A percentile compares a stretch with the other conserved stretches of the same genome.
Evolutionary conservation across 306 rosid genomes (phyloP).

Genomic region (Abrus precatorius): DNA sequence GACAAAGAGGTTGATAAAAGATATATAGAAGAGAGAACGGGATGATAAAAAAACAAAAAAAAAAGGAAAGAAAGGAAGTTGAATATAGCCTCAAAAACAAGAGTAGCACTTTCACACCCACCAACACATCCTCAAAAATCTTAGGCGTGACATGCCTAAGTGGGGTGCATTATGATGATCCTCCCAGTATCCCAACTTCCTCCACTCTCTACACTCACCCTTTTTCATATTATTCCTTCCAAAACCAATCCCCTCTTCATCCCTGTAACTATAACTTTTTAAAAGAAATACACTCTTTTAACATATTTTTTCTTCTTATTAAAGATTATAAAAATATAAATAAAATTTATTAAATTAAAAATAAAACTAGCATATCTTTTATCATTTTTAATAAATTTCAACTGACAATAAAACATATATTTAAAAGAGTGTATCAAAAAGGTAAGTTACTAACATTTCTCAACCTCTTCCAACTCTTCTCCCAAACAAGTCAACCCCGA

Average conservation of each 20-base stretch:
- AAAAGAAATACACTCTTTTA: too few species aligned
- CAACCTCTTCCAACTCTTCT: too few species aligned
- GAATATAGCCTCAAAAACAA: conserved; percentile 45
- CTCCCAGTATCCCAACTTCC: conserved; percentile 45
- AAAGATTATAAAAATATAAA: too few species aligned
- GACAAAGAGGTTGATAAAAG: conserved; percentile 14
- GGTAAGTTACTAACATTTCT: too few species aligned
- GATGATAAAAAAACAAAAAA: conserved; percentile 4
- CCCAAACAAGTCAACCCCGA: too few species aligned
- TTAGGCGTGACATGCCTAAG: conserved; percentile 79
- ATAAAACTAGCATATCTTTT: too few species aligned
- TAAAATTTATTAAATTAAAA: too few species aligned
- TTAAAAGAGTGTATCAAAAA: too few species aligned
- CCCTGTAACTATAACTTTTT: not conserved
- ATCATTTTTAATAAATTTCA: too few species aligned
- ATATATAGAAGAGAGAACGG: not conserved
- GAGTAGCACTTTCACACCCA: conserved; percentile 59
- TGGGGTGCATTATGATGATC: conserved; percentile 79
- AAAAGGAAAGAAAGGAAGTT: conserved; percentile 35
- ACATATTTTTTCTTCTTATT: too few species aligned
- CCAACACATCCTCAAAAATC: conserved; percentile 62
- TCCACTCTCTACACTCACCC: conserved; percentile 9
- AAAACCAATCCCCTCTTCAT: conserved; percentile 42
- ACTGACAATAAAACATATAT: too few species aligned
- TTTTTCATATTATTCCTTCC: conserved; percentile 6